These are phyloP conservation scores for Thalassia testudinum DNA, from an alignment of 116 monocot species.

Conservation along the genomic window DNA sequence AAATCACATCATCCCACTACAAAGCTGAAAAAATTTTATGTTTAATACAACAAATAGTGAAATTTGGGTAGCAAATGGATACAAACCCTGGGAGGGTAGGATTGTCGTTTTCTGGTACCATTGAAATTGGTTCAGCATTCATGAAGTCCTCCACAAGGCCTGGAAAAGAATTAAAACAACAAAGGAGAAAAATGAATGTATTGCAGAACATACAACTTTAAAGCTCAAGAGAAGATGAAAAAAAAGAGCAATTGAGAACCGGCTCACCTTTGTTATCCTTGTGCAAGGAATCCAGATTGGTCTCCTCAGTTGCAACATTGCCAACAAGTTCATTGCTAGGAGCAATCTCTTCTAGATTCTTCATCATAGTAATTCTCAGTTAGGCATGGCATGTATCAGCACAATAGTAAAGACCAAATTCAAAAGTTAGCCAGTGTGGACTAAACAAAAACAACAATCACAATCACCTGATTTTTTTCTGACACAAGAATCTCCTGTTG, in stretches of 20 bases:
- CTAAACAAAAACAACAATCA: too few relatives aligned
- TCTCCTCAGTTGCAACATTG: neutral
- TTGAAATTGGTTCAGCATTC: conserved; percentile 1
- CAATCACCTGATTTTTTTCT: too few relatives aligned
- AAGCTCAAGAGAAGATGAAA: neutral
- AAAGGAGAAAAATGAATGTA: neutral
- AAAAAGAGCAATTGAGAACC: neutral
- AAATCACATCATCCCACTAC: too few relatives aligned
- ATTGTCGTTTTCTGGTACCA: conserved; percentile 1
- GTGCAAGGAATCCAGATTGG: neutral
- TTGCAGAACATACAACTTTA: too few relatives aligned
- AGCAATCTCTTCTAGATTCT: neutral
- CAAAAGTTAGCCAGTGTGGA: too few relatives aligned
- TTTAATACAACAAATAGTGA: too few relatives aligned
- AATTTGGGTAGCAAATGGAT: too few relatives aligned
- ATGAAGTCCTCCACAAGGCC: neutral
- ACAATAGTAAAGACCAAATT: too few relatives aligned
- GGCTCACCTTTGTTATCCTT: neutral
- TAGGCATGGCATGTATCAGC: too few relatives aligned
- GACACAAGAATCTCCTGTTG: too few relatives aligned
- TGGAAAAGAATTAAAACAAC: neutral
- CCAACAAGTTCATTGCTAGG: neutral
- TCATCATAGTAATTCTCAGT: too few relatives aligned
- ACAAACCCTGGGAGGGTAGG: neutral
- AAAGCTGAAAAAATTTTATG: too few relatives aligned